These are phyloP conservation scores for Salix suchowensis DNA, from an alignment of 345 rosid species.

Conservation along the genomic window DNA sequence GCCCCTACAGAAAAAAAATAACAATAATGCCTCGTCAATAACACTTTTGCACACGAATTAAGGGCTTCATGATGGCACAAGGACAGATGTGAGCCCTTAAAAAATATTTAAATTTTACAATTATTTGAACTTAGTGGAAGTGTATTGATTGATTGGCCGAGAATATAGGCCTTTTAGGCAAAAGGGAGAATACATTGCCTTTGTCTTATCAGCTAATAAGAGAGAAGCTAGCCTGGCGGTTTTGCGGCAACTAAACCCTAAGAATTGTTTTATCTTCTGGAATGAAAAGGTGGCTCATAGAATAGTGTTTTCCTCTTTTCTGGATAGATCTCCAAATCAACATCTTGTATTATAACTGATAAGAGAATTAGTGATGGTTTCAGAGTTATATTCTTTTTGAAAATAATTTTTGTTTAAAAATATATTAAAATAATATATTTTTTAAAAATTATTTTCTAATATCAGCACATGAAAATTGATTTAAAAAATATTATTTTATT, in stretches of 20 bases:
- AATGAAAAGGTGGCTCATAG: neutral
- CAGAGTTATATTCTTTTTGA: too few relatives aligned
- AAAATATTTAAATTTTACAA: neutral
- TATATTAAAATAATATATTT: too few relatives aligned
- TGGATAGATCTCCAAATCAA: constrained; percentile 1
- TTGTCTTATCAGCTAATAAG: neutral
- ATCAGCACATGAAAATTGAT: too few relatives aligned
- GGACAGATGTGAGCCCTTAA: neutral
- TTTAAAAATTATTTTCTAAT: too few relatives aligned
- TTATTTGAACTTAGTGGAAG: constrained; percentile 19
- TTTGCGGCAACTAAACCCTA: neutral
- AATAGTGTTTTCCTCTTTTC: neutral
- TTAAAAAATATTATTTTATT: too few relatives aligned
- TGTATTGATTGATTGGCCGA: constrained; percentile 25
- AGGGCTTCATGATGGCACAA: constrained; percentile 9
- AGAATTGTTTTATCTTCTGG: neutral
- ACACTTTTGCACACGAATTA: neutral
- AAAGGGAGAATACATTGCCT: neutral
- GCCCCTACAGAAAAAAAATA: too few relatives aligned
- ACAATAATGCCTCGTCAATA: neutral
- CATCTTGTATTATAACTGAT: neutral
- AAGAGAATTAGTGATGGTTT: neutral
- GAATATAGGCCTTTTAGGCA: constrained; percentile 25
- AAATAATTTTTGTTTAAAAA: too few relatives aligned
- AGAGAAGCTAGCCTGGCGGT: neutral